These are phyloP conservation scores for Alternaria sp. DNA, from an alignment of 2,329 filamentous ascomycete species.

Conservation along the genomic window DNA sequence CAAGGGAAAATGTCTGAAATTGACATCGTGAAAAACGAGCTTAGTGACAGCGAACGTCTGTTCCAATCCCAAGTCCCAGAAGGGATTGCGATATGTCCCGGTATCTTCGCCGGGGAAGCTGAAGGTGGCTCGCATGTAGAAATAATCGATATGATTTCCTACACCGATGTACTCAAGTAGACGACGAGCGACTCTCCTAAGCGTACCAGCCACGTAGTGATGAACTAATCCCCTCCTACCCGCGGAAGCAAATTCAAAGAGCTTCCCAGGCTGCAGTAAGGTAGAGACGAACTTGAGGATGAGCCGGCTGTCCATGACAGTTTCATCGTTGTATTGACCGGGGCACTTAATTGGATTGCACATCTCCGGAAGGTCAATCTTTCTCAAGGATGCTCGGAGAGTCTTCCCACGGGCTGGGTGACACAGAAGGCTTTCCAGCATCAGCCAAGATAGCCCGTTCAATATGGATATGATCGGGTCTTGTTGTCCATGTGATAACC, in stretches of 20 bases:
- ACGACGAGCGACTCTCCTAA: not conserved
- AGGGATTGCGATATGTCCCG: not conserved
- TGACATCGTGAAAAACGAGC: not conserved
- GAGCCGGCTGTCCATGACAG: not conserved
- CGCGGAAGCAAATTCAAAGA: not conserved
- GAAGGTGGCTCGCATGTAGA: not conserved
- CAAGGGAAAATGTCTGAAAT: not conserved
- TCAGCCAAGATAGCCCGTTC: not conserved
- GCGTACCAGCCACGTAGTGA: not conserved
- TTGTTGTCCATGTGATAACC: not conserved
- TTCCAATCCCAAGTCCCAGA: not conserved
- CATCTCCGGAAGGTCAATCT: not conserved
- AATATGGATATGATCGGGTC: not conserved
- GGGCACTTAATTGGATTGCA: not conserved
- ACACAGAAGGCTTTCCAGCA: not conserved
- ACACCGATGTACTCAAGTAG: not conserved
- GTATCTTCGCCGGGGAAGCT: not conserved
- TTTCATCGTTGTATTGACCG: not conserved
- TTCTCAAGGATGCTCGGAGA: not conserved
- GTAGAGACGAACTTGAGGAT: not conserved
- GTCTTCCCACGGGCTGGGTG: not conserved
- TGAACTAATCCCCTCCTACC: not conserved
- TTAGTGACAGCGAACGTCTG: not conserved
- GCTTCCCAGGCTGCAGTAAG: not conserved
- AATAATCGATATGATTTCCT: not conserved